Percentiles rank a stretch among this genome's conserved stretches.
These are phyloP conservation scores for Vickermania spadyakhi DNA, from an alignment of 208 protist species.

Conservation along the genomic window DNA sequence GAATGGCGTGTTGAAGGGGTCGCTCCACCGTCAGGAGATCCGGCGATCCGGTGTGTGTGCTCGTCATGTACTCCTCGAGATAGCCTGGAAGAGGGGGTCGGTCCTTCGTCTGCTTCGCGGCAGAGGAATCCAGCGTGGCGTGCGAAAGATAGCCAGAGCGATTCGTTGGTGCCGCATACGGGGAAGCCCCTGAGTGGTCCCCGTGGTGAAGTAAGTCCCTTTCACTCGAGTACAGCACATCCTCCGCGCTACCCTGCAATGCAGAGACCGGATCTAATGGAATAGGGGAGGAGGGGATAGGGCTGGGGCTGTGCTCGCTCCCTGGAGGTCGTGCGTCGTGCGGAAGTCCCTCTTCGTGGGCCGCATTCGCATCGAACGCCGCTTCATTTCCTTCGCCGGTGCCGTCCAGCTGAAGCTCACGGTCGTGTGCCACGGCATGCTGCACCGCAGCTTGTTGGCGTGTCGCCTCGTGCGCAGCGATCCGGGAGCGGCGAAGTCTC, in stretches of 20 bases:
- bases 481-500: conserved; percentile 35
- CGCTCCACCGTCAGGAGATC: conserved; percentile 78
- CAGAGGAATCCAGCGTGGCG: too few relatives aligned
- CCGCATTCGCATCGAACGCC: conserved; percentile 3
- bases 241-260: background rate
- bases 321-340: too few relatives aligned
- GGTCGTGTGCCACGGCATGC: conserved; percentile 26
- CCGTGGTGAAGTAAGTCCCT: background rate
- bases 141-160: too few relatives aligned
- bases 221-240: background rate
- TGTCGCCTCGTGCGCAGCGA: conserved; percentile 48
- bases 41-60: conserved; percentile 26
- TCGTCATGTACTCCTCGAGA: conserved; percentile 82
- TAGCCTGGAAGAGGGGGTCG: conserved; percentile 51
- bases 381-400: background rate
- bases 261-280: background rate
- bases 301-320: too few relatives aligned
- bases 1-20: conserved; percentile 68
- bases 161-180: too few relatives aligned
- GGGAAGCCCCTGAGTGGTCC: background rate
- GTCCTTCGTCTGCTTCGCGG: conserved; percentile 17
- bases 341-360: background rate
- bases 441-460: conserved; percentile 30
- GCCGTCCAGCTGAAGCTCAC: conserved; percentile 39
- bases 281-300: background rate